Base-by-base conservation (phyloP, 2,329 filamentous ascomycete genomes). In the Alternaria incomplexa region DNA sequence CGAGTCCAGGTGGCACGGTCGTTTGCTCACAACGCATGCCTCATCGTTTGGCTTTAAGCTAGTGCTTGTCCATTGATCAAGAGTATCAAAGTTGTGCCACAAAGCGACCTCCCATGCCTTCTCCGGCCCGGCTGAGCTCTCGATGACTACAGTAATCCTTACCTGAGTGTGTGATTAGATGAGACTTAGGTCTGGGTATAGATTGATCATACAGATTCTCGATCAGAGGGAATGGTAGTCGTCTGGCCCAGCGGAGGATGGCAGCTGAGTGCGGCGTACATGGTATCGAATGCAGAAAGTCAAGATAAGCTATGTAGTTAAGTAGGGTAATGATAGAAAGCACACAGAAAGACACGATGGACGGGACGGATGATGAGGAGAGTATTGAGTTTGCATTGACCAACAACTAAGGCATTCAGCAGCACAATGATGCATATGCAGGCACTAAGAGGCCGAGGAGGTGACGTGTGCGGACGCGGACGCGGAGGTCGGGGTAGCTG, bases 181-280 rank as follows among this genome's bases (percentile, higher is more conserved):
- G 15, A 77, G 70, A 15, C 56, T 22, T 17, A 47, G 3, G 70
- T 64, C 17, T 4, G 22, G 48, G 8, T 12, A 28, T 5, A 28
- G 23, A 26, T 40, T 26, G 6, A 40, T 72, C 78, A 72, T 71
- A 83, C 81, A 36, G 74, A 72, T 17, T 80, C 73, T 60, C 80
- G 77, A 17, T 77, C 70, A 43, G 80, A 74, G 25, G 83, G 79
- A 20, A 92, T 74, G 52, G 87, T 84, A 2, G 92, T 93, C 23
- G 91, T 86, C 75, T 94, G 91, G 2, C 90, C 92, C 55, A 97
- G 80, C 1, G 93, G 88, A 12, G 94, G 94, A 72, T 89, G 90
- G 63, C 85, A 88, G 6, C 84, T 85, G 13, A 91, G 78, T 64
- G 84, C 83, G 22, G 86, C 84, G 73, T 85, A 86, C 79, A 86